Conservation (phyloP, 2,329 filamentous ascomycete genomes). For the Xylariaceae sp. region DNA sequence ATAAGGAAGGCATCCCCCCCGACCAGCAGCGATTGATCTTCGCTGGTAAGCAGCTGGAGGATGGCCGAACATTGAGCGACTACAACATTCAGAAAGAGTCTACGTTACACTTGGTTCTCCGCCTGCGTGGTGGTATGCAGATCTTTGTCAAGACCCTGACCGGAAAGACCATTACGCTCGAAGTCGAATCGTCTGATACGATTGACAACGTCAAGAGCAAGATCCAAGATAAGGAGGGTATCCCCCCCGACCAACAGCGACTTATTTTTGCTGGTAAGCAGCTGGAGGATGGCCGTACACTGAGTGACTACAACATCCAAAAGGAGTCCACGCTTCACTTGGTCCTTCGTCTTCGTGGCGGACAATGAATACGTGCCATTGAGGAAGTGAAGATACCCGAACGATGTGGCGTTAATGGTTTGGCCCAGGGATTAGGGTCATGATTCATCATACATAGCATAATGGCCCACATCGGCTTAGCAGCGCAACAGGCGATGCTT, state of each 20-base stretch:
- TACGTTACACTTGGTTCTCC: constrained; percentile 75
- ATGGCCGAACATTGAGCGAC: constrained; percentile 84
- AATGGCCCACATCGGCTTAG: constrained; percentile 7
- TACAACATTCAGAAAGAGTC: constrained; percentile 97
- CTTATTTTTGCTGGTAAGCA: constrained; percentile 70
- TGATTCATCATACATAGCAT: constrained; percentile 10
- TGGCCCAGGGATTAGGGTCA: constrained; percentile 7
- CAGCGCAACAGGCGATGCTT: constrained; percentile 2
- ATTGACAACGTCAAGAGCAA: constrained; percentile 69
- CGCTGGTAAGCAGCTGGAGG: constrained; percentile 88
- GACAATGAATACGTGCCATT: constrained; percentile 36
- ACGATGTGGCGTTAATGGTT: constrained; percentile 26
- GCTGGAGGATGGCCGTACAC: constrained; percentile 69
- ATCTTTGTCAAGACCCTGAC: constrained; percentile 70
- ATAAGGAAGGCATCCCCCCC: constrained; percentile 89
- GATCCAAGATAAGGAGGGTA: constrained; percentile 70
- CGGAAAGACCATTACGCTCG: constrained; percentile 65
- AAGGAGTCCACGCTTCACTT: constrained; percentile 70
- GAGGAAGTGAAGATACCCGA: constrained; percentile 18
- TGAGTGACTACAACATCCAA: constrained; percentile 90
- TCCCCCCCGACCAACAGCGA: constrained; percentile 66
- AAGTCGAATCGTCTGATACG: constrained; percentile 64
- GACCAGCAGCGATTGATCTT: constrained; percentile 95
- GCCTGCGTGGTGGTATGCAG: constrained; percentile 77
- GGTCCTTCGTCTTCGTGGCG: constrained; percentile 67